Percentiles rank a stretch among this genome's conserved stretches.
These are phyloP conservation scores for Clarkia xantiana DNA, from an alignment of 345 rosid species.

Conservation along the genomic window DNA sequence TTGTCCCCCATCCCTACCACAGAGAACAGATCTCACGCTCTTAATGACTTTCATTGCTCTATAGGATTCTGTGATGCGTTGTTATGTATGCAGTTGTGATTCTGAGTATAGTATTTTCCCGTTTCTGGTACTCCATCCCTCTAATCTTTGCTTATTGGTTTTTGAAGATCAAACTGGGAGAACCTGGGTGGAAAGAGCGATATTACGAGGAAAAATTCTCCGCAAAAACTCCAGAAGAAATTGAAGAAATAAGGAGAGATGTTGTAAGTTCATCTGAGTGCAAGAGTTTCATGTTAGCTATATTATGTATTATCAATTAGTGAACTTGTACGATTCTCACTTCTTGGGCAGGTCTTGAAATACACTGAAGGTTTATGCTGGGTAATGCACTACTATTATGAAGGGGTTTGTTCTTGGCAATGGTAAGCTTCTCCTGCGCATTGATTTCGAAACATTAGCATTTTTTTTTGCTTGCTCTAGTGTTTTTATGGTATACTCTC, in stretches of 20 bases:
- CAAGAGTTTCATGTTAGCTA: not conserved
- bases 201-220: constrained; percentile 78
- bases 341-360: constrained; percentile 42
- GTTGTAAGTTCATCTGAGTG: constrained; percentile 43
- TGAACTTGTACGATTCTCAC: constrained; percentile 1
- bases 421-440: constrained; percentile 39
- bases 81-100: too few relatives aligned
- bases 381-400: constrained; percentile 95
- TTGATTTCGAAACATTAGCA: too few relatives aligned
- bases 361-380: constrained; percentile 93
- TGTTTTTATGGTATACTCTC: too few relatives aligned
- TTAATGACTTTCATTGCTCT: too few relatives aligned
- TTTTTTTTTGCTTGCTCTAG: too few relatives aligned
- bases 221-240: constrained; percentile 49
- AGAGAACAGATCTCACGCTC: too few relatives aligned
- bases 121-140: too few relatives aligned
- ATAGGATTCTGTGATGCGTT: constrained; percentile 1
- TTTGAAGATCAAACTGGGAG: constrained; percentile 63
- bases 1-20: too few relatives aligned
- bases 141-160: constrained; percentile 1
- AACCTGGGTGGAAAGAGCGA: constrained; percentile 94
- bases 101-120: too few relatives aligned
- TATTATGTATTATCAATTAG: not conserved
- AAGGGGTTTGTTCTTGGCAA: constrained; percentile 96
- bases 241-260: constrained; percentile 62